Base-by-base conservation (phyloP, 2,329 filamentous ascomycete species). In the Colletotrichum acutatum region DNA sequence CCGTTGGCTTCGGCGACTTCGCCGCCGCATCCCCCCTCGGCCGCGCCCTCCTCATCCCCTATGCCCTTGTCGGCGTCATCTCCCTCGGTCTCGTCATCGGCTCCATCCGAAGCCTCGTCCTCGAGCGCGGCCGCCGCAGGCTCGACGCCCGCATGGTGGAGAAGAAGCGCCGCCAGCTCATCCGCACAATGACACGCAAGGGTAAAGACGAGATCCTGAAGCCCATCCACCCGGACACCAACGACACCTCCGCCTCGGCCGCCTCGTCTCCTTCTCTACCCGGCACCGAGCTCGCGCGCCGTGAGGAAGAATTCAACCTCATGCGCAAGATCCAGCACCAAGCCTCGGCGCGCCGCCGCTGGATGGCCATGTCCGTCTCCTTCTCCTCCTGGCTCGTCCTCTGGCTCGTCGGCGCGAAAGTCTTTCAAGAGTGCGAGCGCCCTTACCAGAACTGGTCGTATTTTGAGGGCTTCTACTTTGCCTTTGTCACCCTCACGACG, bases 391-490 rank as follows among this genome's bases (percentile, higher is more conserved):
- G 95, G 85, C 83, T 92, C 0, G 82, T 93, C 0, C 87, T 98
- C 11, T 98, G 95, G 95, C 90, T 94, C 42, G 83, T 93, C 0
- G 95, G 95, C 3, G 95, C 95, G 2, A 85, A 91, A 16, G 88
- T 97, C 11, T 98, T 98, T 75, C 83, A 87, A 77, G 79, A 78
- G 12, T 85, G 82, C 65, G 90, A 92, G 78, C 68, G 78, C 19
- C 78, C 80, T 0, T 90, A 90, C 63, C 90, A 92, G 75, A 75
- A 79, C 3, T 92, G 95, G 90, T 87, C 83, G 1, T 98, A 97
- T 79, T 98, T 96, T 76, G 86, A 95, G 69, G 89, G 91, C 0
- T 87, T 98, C 56, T 98, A 98, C 82, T 97, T 98, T 79, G 91
- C 92, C 76, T 98, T 97, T 80, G 91, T 95, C 42, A 92, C 92